These are phyloP conservation scores for Dalbergia cochinchinensis DNA, from an alignment of 306 rosid genomes.

Conservation along the genomic window DNA sequence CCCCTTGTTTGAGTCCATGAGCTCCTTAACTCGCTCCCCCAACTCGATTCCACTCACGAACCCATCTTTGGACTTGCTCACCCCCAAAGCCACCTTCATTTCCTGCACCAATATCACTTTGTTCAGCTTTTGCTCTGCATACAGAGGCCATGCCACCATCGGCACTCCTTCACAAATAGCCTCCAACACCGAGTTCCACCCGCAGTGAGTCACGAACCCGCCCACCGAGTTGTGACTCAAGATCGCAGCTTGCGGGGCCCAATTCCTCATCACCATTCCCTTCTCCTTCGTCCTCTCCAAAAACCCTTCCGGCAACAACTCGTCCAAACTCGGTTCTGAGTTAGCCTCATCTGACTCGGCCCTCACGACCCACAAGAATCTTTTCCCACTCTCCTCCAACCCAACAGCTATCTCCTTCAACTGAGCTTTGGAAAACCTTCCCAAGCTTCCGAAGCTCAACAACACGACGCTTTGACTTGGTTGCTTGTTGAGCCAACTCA, in stretches of 20 bases:
- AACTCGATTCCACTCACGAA: constrained; percentile 53
- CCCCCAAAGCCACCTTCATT: constrained; percentile 54
- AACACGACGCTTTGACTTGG: constrained; percentile 51
- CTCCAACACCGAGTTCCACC: constrained; percentile 79
- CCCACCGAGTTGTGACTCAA: constrained; percentile 65
- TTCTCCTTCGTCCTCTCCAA: constrained; percentile 51
- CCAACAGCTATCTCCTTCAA: constrained; percentile 51
- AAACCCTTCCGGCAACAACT: constrained; percentile 64
- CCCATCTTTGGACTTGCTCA: constrained; percentile 49
- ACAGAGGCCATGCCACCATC: constrained; percentile 64
- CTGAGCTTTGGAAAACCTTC: constrained; percentile 44
- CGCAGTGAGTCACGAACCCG: constrained; percentile 79
- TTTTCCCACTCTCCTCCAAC: constrained; percentile 56
- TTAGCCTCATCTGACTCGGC: constrained; percentile 27
- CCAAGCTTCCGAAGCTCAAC: constrained; percentile 64
- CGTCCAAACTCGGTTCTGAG: constrained; percentile 47
- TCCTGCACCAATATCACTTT: constrained; percentile 56
- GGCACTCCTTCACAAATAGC: constrained; percentile 50
- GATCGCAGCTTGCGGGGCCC: constrained; percentile 67
- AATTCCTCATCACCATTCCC: constrained; percentile 57
- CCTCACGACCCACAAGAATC: constrained; percentile 71
- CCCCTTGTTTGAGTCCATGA: constrained; percentile 40
- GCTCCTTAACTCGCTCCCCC: constrained; percentile 42
- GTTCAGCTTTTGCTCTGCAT: constrained; percentile 65
- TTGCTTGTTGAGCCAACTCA: constrained; percentile 57